Base-by-base conservation (phyloP, 2,329 filamentous ascomycete genomes). In the Fusarium secorum region DNA sequence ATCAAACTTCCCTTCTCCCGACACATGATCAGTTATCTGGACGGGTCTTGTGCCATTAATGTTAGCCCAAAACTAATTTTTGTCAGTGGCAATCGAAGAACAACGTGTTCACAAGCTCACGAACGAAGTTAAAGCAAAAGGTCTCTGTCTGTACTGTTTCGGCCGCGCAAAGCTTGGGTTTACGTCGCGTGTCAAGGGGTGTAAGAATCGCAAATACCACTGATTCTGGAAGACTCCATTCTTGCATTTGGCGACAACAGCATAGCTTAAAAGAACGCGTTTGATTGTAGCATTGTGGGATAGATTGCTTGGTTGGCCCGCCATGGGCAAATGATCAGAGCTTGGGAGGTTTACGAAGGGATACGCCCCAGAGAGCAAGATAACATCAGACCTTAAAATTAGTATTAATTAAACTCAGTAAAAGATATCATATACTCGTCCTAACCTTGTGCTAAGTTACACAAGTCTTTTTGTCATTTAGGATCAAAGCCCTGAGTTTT, bases 81-180 rank as follows among this genome's bases (percentile, higher is more conserved):
- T 13, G 11, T 6, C 30, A 68, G 66, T 68, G 58, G 66, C 66
- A 24, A 59, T 68, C 10, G 66, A 68, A 15, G 64, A 68, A 39
- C 59, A 56, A 15, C 66, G 66, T 22, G 58, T 64, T 6, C 52
- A 58, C 15, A 64, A 24, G n/a, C 52, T 68, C 13, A 17, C 26
- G 20, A 20, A 58, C 14, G 9, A 28, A 18, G 17, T 39, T 5
- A 68, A 64, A 39, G 52, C 28, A 14, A 58, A 32, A 22, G 66
- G 66, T 18, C 60, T 68, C 17, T 68, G 66, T n/a, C 41, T 68
- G 14, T 56, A 64, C 46, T 68, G 66, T 32, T 69, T 57, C 17
- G 39, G 46, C 20, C 54, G 38, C 4, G 26, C 60, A 3, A 69
- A 61, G 24, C 15, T 26, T 54, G 64, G 65, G 17, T 69, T 69